Evolutionary conservation across 225 moss, liverwort and hornwort genomes (phyloP).

Genomic region (Polytrichum commune): DNA sequence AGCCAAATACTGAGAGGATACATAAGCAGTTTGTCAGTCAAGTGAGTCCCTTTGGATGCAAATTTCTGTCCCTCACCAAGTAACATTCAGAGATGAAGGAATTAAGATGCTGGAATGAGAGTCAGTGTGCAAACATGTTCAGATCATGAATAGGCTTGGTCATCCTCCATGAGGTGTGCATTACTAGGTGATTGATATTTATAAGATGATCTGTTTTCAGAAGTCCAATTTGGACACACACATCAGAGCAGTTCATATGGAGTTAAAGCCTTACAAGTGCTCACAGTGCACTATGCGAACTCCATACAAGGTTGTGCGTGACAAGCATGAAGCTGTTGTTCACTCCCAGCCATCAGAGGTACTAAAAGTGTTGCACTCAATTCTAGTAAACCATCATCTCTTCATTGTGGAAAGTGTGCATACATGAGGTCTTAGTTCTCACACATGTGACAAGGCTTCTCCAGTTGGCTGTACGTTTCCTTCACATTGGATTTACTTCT

Average conservation of each 20-base stretch:
- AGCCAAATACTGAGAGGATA: neutral
- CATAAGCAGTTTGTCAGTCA: neutral
- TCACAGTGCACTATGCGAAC: constrained; percentile 51
- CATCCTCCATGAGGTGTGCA: neutral
- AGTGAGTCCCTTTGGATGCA: neutral
- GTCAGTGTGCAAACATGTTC: neutral
- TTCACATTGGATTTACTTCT: neutral
- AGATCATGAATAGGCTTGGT: neutral
- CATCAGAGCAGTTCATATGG: constrained; percentile 46
- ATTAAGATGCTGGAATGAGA: neutral
- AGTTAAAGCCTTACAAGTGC: constrained; percentile 58
- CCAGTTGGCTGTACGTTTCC: neutral
- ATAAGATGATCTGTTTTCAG: constrained; percentile 19
- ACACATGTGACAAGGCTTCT: neutral
- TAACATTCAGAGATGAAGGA: neutral
- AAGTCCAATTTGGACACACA: constrained; percentile 57
- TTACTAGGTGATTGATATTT: too few relatives aligned
- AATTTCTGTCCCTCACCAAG: neutral
- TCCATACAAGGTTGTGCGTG: constrained; percentile 56
- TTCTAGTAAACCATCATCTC: neutral
- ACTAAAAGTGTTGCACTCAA: neutral
- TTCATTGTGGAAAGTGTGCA: neutral
- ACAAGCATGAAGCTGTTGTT: constrained; percentile 50
- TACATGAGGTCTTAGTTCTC: neutral
- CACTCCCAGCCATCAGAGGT: constrained; percentile 31